Percentiles rank a stretch among this genome's conserved stretches.
phyloP scores from a whole-genome alignment of 2,329 filamentous ascomycete genomes.

The Rutstroemia sp. region DNA sequence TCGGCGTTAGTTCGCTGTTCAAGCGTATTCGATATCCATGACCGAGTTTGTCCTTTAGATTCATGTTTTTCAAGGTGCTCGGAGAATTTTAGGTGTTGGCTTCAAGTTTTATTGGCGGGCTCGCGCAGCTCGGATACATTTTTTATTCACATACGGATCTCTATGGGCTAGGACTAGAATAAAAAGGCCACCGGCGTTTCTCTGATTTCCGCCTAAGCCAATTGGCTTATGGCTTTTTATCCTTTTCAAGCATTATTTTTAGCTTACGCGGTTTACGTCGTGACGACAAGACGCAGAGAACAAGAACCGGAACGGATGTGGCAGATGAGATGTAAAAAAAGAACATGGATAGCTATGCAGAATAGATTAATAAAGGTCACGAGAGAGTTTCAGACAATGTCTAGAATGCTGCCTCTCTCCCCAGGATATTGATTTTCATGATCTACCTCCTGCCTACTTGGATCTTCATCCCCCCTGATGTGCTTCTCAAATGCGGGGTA shows the following conservation, averaged over 20 bases:
- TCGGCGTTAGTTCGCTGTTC: not conserved
- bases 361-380: not conserved
- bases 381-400: not conserved
- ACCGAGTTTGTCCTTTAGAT: not conserved
- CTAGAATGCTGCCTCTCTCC: not conserved
- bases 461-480: not conserved
- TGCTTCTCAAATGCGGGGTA: not conserved
- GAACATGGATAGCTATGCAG: not conserved
- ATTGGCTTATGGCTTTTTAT: not conserved
- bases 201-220: too few species aligned
- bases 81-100: not conserved
- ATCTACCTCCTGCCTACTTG: not conserved
- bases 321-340: not conserved
- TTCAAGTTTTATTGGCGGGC: not conserved
- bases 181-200: too few species aligned
- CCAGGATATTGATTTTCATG: not conserved
- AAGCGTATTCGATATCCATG: not conserved
- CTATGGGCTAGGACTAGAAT: too few species aligned
- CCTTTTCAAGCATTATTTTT: constrained; percentile 3
- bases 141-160: too few species aligned
- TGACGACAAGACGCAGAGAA: not conserved
- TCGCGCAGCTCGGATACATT: too few species aligned
- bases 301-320: not conserved
- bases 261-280: not conserved
- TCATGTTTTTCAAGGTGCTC: not conserved